A percentile compares a stretch with the other conserved stretches of the same genome.
These are phyloP conservation scores for Geranium incanum DNA, from an alignment of 441 rosid genomes.

Conservation along the genomic window DNA sequence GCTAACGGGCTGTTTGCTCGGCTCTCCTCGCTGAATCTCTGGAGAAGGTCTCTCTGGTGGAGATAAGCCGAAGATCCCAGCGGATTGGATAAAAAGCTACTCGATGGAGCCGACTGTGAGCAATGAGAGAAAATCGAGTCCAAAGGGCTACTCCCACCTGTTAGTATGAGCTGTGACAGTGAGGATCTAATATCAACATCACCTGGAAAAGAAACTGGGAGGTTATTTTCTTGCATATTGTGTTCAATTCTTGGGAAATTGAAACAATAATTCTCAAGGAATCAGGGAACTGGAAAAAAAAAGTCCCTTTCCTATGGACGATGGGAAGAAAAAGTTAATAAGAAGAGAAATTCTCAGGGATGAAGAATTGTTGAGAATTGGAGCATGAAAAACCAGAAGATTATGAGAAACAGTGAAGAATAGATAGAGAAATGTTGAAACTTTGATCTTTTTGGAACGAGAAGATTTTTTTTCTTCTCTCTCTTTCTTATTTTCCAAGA, in stretches of 20 bases:
- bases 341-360: not conserved
- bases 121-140: constrained; percentile 75
- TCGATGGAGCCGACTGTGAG: constrained; percentile 18
- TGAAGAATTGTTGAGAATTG: not conserved
- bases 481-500: not conserved
- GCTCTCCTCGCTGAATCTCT: constrained; percentile 42
- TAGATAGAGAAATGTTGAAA: not conserved
- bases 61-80: constrained; percentile 77
- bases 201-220: constrained; percentile 18
- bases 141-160: constrained; percentile 62
- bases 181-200: constrained; percentile 39
- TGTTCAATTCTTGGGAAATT: not conserved
- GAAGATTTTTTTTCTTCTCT: constrained; percentile 6
- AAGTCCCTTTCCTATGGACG: constrained; percentile 18
- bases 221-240: constrained; percentile 27
- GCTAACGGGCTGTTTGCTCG: constrained; percentile 20
- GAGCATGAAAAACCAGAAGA: not conserved
- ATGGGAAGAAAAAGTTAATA: not conserved
- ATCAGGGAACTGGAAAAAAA: constrained; percentile 17
- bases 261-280: constrained; percentile 7
- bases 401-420: not conserved
- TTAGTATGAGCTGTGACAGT: constrained; percentile 59
- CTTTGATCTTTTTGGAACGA: not conserved
- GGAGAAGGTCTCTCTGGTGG: constrained; percentile 68
- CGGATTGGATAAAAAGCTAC: constrained; percentile 30